Percentiles rank a stretch among this genome's conserved stretches.
These are phyloP conservation scores for Cucurbita moschata DNA, from an alignment of 306 rosid genomes.

Conservation along the genomic window DNA sequence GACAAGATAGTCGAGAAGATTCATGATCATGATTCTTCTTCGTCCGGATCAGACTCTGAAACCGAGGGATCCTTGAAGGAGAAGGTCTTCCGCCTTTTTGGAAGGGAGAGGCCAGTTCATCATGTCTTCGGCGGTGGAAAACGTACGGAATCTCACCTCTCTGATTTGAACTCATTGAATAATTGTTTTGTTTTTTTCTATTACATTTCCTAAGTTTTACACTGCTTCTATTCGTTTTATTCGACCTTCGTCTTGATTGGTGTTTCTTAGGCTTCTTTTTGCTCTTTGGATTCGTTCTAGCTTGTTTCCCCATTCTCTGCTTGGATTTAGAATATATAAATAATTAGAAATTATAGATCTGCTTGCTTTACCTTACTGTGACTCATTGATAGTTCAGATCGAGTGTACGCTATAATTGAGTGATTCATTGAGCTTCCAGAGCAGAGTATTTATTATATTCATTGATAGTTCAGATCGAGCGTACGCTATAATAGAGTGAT, in stretches of 20 bases:
- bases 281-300: background rate
- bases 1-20: constrained; percentile 60
- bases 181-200: background rate
- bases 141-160: constrained; percentile 25
- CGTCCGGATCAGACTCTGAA: constrained; percentile 42
- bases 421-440: background rate
- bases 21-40: constrained; percentile 39
- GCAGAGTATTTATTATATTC: background rate
- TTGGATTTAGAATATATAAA: background rate
- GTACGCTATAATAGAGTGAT: background rate
- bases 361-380: background rate
- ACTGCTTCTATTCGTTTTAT: background rate
- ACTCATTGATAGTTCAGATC: background rate
- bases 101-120: constrained; percentile 65
- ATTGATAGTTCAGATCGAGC: background rate
- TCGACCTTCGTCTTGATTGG: background rate
- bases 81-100: constrained; percentile 59
- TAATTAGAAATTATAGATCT: background rate
- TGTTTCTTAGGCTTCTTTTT: background rate
- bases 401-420: background rate
- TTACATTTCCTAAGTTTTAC: background rate
- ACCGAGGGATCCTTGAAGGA: constrained; percentile 33
- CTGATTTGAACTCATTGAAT: background rate
- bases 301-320: background rate
- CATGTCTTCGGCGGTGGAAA: constrained; percentile 80